Base-by-base conservation (phyloP, 2,329 filamentous ascomycete species). In the Cladosporium sp. region DNA sequence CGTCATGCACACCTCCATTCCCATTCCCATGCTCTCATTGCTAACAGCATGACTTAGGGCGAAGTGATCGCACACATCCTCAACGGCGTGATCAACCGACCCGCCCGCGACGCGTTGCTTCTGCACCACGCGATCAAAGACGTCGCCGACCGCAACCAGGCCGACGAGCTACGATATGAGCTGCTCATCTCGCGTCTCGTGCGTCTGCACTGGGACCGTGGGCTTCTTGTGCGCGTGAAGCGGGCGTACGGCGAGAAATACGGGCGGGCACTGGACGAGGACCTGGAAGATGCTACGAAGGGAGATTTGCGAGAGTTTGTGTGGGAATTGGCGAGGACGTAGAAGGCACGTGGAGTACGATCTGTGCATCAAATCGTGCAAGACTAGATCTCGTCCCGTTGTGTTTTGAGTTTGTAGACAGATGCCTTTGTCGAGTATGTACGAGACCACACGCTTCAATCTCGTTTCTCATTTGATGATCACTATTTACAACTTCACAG, bases 81-180 rank as follows among this genome's bases (percentile, higher is more conserved):
- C 69, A 97, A 97, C 76, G 94, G 94, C 68, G 87, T 96, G 59
- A 96, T 97, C 78, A 97, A 97, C 77, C 89, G 89, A 60, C 92
- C 94, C 5, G 91, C 96, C 63, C 90, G 94, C 58, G 94, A 97
- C 73, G 91, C 93, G 3, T 82, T 97, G 38, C 86, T 97, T 2
- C 80, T 99, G 1, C 87, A 96, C 74, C 94, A 97, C 76, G 93
- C 94, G 1, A 85, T 97, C 64, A 70, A 72, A 56, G 88, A 86
- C 19, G 75, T 80, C 30, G 74, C 71, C 1, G 49, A 68, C 3
- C 55, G 60, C 15, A 64, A 70, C 47, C 28, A 51, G n/a, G 36
- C 49, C 17, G 60, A 73, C 63, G 68, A 83, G 55, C 80, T 92
- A 63, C 86, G 93, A 30, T 88, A 89, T 47, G 93, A 97, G 72